Base-by-base conservation (phyloP, 768 basidiomycete genomes). In the Tulasnella sp. region DNA sequence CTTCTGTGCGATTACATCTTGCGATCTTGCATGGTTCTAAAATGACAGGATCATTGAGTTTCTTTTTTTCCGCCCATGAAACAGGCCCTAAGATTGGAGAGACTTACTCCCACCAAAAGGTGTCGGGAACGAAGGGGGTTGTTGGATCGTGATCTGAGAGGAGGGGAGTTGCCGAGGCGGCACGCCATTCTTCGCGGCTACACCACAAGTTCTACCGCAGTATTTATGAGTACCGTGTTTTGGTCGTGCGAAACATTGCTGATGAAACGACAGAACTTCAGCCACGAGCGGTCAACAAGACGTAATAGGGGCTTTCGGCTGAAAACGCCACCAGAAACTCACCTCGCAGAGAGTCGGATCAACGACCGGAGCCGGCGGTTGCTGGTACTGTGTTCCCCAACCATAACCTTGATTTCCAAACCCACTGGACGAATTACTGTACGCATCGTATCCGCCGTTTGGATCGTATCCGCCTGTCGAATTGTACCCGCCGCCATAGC, bases 191-290 rank as follows among this genome's bases (percentile, higher is more conserved):
- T 77, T 77, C 21, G 76, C 46, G 14, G 76, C 76, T 68, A 9
- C 8, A 19, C 76, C 76, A 39, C 76, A 77, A 9, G 76, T 77
- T 40, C 76, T 5, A 10, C 76, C 76, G 56, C 76, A 77, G 36
- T 74, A 74, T 21, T 74, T 46, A 46, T 40, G 44, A n/a, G 72
- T 74, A 19, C 72, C 72, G 16, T 40, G 44, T 38, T 74, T 74
- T 39, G 72, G 72, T n/a, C 72, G 72, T 39, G 38, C 24, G 14
- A 39, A 39, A 18, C 72, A 74, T 2, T 74, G 72, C 72, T 74
- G 21, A 52, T 52, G 48, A 52, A 52, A 52, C 24, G 21, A 52
- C 48, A 52, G 19, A 4, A 21, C 48, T 24, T 52, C 48, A 52
- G 48, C 48, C 48, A 52, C 48, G 42, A 24, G 48, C 48, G 9